These are phyloP conservation scores for Claviceps citrina DNA, from an alignment of 2,329 filamentous ascomycete species.

Conservation along the genomic window DNA sequence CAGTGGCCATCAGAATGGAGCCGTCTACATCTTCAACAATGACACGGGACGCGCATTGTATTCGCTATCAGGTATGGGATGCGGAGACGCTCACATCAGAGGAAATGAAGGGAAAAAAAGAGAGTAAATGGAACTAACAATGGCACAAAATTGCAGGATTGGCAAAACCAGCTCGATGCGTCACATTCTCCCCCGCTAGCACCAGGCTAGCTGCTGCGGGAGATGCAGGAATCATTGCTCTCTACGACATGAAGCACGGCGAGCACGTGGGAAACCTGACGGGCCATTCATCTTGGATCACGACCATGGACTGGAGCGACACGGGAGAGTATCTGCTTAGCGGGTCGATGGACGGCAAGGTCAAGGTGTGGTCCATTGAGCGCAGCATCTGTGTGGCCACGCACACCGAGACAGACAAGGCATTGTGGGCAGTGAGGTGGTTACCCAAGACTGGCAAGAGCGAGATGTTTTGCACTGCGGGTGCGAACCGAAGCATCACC, in stretches of 20 bases:
- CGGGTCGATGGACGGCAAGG: conserved; percentile 81
- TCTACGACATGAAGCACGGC: conserved; percentile 85
- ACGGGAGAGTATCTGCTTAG: conserved; percentile 85
- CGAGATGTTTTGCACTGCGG: conserved; percentile 64
- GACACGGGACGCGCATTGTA: conserved; percentile 72
- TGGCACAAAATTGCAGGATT: conserved; percentile 39
- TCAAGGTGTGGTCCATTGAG: conserved; percentile 90
- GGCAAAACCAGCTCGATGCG: conserved; percentile 68
- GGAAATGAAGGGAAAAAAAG: background rate
- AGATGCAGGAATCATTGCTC: conserved; percentile 72
- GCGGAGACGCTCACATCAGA: background rate
- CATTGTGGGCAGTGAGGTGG: conserved; percentile 75
- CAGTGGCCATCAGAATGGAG: conserved; percentile 83
- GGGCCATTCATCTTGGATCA: conserved; percentile 75
- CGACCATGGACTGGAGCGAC: conserved; percentile 81
- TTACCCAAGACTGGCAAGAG: conserved; percentile 54
- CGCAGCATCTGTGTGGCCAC: conserved; percentile 75
- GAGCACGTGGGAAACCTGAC: conserved; percentile 78
- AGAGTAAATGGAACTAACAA: background rate
- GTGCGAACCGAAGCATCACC: conserved; percentile 58
- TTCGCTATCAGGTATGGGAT: conserved; percentile 53
- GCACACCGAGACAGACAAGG: conserved; percentile 76
- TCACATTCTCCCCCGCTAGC: conserved; percentile 76
- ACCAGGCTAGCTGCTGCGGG: conserved; percentile 79
- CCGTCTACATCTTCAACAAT: conserved; percentile 90